Percentiles rank a stretch among this genome's conserved stretches.
phyloP scores from a whole-genome alignment of 345 rosid species.

The Populus euphratica region DNA sequence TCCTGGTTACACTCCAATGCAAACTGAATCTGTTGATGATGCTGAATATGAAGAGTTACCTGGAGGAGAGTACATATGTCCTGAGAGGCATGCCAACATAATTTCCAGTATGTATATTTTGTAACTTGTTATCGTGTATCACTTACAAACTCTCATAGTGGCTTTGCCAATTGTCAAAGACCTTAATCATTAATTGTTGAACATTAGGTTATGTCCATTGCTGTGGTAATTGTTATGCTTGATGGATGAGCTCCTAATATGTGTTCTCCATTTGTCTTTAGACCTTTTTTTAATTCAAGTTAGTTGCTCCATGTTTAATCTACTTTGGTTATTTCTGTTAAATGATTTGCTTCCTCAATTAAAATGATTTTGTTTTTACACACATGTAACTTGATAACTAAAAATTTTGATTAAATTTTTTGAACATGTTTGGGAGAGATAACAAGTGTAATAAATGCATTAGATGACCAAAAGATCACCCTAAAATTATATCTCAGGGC shows the following conservation, averaged over 20 bases:
- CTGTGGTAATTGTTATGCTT: neutral
- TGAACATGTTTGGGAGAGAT: neutral
- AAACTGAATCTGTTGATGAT: conserved; percentile 51
- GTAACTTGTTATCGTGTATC: neutral
- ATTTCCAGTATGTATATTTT: conserved; percentile 66
- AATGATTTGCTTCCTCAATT: neutral
- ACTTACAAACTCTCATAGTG: conserved; percentile 1
- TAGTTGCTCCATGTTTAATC: neutral
- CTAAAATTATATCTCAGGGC: no score
- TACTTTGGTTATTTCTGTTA: neutral
- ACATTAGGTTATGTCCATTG: neutral
- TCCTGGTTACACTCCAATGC: conserved; percentile 76
- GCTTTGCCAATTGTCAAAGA: neutral
- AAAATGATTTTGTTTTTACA: neutral
- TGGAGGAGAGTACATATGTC: conserved; percentile 84
- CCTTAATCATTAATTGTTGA: neutral
- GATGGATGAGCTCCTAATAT: neutral
- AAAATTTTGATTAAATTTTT: neutral
- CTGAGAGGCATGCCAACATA: conserved; percentile 73
- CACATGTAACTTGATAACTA: neutral
- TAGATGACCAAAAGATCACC: no score
- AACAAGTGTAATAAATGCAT: no score
- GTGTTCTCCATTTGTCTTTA: neutral
- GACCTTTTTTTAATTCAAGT: neutral
- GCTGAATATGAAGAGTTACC: conserved; percentile 88